Base-by-base conservation (phyloP, 306 rosid genomes). In the Dalbergia cultrata region DNA sequence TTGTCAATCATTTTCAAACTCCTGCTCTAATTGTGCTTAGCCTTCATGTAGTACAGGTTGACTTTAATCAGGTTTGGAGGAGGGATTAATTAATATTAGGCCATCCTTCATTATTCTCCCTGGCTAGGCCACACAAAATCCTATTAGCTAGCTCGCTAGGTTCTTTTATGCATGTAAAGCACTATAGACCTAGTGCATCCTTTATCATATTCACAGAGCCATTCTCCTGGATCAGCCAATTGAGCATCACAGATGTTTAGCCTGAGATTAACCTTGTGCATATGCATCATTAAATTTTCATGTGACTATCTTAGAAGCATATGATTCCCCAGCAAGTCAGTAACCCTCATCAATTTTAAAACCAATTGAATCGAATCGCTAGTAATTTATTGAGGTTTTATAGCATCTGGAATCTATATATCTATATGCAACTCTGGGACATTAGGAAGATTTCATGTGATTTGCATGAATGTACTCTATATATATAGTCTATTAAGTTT, bases 331-430 rank as follows among this genome's bases (percentile, higher is more conserved):
- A 37, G 31, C 31, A 26, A 26, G 31, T 2, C 3, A 26, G 2
- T 26, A 26, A 26, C 31, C 31, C 31, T 26, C 31, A 1, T 26
- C 31, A 26, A 26, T 26, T 59, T 22, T 4, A 12, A 52, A 47
- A 53, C 73, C 76, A 64, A 63, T 59, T 43, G 74, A 85, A 85
- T 74, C 78, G 78, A 76, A 76, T 67, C 34, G 41, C 43, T 33
- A 74, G 74, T 31, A 49, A 67, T 84, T 72, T 9, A 26, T 74
- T 74, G 70, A 49, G 58, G 50, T 17, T 18, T 72, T 58, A 54
- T 65, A 75, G 83, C 81, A 85, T 78, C 67, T 43, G 33, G 87
- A 80, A 26, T 26, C 31, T 26, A 88, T n/a, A n/a, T n/a, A n/a
- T 80, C 82, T 52, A 41, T 71, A 72, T 77, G 62, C 78, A 76